phyloP scores from a whole-genome alignment of 441 rosid genomes.

The Cnidoscolus chayamansa region DNA sequence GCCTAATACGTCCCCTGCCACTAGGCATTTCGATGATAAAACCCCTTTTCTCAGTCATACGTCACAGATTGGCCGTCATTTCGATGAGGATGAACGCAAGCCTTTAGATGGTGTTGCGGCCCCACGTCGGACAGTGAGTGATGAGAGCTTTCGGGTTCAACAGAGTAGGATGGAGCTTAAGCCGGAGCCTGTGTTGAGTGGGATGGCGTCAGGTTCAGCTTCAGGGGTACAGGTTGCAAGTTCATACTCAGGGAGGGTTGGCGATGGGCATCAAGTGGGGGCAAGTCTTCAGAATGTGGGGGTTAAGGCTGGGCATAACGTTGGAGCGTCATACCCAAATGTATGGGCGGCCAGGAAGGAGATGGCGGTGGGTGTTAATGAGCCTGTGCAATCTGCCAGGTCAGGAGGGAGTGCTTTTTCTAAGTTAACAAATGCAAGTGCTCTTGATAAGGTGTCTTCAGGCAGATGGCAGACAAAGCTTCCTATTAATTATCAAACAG shows the following conservation, averaged over 20 bases:
- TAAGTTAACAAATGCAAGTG: constrained; percentile 66
- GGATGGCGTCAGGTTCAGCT: constrained; percentile 31
- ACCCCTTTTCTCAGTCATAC: constrained; percentile 56
- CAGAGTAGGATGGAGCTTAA: constrained; percentile 43
- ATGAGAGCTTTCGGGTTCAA: constrained; percentile 49
- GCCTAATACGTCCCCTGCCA: constrained; percentile 56
- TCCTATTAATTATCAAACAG: constrained; percentile 37
- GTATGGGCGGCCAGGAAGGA: constrained; percentile 67
- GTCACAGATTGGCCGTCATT: constrained; percentile 60
- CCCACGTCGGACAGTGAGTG: constrained; percentile 56
- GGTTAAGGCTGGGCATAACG: constrained; percentile 32
- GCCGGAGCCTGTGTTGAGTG: constrained; percentile 39
- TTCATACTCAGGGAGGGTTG: constrained; percentile 40
- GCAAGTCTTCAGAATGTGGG: constrained; percentile 29
- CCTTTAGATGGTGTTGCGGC: constrained; percentile 65
- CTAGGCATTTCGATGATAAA: constrained; percentile 71
- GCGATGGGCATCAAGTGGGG: constrained; percentile 32
- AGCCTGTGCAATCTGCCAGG: constrained; percentile 47
- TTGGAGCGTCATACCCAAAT: constrained; percentile 44
- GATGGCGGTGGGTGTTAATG: constrained; percentile 31
- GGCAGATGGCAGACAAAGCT: constrained; percentile 77
- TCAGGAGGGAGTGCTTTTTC: constrained; percentile 47
- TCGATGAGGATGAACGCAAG: constrained; percentile 81
- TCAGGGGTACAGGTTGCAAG: constrained; percentile 23
- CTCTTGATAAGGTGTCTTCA: constrained; percentile 69